Evolutionary conservation across 305 asterid species (phyloP).

Genomic region (Salvia sclarea): DNA sequence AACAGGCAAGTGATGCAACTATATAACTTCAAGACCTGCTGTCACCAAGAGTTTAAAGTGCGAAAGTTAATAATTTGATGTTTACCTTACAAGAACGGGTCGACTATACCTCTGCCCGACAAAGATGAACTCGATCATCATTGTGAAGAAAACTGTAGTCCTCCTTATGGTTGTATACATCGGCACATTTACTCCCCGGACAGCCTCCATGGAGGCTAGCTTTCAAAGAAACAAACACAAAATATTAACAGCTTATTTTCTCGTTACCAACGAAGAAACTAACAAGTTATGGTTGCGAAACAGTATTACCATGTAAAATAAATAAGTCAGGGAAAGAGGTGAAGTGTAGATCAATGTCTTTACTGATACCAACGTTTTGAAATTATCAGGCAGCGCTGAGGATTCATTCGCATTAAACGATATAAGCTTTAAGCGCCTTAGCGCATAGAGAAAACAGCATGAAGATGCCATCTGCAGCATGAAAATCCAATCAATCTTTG

Average conservation of each 20-base stretch:
- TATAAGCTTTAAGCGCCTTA: constrained; percentile 62
- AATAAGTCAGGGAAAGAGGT: constrained; percentile 69
- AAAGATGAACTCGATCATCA: constrained; percentile 71
- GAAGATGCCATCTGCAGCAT: constrained; percentile 74
- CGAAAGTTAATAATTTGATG: not conserved
- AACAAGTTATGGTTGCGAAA: constrained; percentile 8
- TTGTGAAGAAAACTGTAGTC: constrained; percentile 84
- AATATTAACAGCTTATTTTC: constrained; percentile 27
- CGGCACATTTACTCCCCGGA: constrained; percentile 89
- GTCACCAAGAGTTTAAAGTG: no score
- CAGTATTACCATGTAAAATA: constrained; percentile 79
- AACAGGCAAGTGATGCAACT: constrained; percentile 23
- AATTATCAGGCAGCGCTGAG: constrained; percentile 42
- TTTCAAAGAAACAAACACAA: constrained; percentile 54
- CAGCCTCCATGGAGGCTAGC: constrained; percentile 88
- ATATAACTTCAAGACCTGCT: constrained; percentile 13
- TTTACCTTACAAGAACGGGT: constrained; percentile 73
- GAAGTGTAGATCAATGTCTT: constrained; percentile 56
- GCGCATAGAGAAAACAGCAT: constrained; percentile 62
- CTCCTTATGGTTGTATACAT: constrained; percentile 95
- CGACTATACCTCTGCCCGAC: constrained; percentile 61
- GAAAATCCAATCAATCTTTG: not conserved
- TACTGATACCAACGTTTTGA: constrained; percentile 53
- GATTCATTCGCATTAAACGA: constrained; percentile 62
- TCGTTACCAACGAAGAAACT: constrained; percentile 8